Evolutionary conservation across 2,329 filamentous ascomycete genomes (phyloP).

Genomic region (Penicillium vulpinum): DNA sequence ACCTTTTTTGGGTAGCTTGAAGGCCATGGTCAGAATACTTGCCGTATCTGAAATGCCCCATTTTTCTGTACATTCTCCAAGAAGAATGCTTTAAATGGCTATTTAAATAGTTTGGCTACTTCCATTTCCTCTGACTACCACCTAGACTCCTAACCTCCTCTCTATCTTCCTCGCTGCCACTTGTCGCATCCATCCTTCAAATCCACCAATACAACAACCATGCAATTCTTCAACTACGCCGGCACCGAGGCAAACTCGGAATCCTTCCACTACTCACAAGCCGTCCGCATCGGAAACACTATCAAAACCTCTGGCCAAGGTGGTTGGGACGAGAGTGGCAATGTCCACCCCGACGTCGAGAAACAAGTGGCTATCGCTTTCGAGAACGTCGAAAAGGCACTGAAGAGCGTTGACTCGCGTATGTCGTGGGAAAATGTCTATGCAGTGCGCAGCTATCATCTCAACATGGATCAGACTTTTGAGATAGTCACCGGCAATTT

Average conservation of each 20-base stretch:
- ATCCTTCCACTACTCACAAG: conserved; percentile 26
- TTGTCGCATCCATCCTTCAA: neutral
- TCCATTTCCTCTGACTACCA: neutral
- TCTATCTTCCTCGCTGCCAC: neutral
- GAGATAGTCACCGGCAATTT: conserved; percentile 19
- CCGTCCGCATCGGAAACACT: conserved; percentile 21
- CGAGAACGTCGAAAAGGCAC: conserved; percentile 19
- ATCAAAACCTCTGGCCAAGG: conserved; percentile 29
- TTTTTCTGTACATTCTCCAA: neutral
- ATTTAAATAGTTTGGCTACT: neutral
- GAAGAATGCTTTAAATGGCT: neutral
- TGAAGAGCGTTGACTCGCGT: conserved; percentile 14
- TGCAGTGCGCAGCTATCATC: conserved; percentile 23
- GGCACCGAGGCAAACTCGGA: conserved; percentile 12
- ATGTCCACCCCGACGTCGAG: conserved; percentile 7
- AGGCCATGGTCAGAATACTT: neutral
- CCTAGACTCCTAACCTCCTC: neutral
- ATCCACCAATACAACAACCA: neutral
- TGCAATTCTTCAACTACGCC: conserved; percentile 12
- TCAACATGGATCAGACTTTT: conserved; percentile 16
- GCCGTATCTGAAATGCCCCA: neutral
- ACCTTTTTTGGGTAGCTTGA: neutral
- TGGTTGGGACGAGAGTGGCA: conserved; percentile 20
- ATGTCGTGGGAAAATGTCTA: conserved; percentile 22
- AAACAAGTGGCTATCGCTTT: conserved; percentile 21